Evolutionary conservation across 2,329 filamentous ascomycete species (phyloP).

Genomic region (Pyrenochaeta sp.): DNA sequence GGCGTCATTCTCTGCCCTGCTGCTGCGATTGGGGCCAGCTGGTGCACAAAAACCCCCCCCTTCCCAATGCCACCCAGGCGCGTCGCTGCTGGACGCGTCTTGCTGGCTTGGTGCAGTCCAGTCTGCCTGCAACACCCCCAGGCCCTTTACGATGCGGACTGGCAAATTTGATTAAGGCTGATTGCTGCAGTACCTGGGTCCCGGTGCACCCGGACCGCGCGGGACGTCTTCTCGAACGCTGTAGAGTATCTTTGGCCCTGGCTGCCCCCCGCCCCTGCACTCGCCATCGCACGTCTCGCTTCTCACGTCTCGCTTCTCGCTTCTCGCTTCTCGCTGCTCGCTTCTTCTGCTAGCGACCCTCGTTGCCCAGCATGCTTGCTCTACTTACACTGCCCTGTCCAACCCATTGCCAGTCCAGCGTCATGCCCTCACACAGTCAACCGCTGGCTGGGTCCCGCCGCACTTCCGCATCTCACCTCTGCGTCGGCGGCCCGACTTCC

Average conservation of each 20-base stretch:
- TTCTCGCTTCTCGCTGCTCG: no score
- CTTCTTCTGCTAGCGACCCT: neutral
- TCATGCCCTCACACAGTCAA: conserved; percentile 6
- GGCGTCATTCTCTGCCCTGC: conserved; percentile 7
- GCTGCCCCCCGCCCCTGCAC: conserved; percentile 8
- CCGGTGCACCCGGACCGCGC: conserved; percentile 16
- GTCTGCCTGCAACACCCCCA: conserved; percentile 17
- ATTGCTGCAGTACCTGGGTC: conserved; percentile 24
- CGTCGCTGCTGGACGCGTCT: conserved; percentile 20
- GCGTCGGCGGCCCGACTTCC: conserved; percentile 18
- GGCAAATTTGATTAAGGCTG: conserved; percentile 25
- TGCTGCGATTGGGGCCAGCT: conserved; percentile 6
- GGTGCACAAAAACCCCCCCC: conserved; percentile 2
- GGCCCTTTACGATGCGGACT: conserved; percentile 14
- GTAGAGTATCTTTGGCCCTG: conserved; percentile 11
- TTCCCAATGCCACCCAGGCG: no score
- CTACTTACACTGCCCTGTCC: neutral
- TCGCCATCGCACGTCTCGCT: conserved; percentile 9
- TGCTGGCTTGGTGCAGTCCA: conserved; percentile 6
- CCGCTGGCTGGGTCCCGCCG: conserved; percentile 15
- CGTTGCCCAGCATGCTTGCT: neutral
- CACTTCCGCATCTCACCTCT: conserved; percentile 15
- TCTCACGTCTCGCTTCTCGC: conserved; percentile 10
- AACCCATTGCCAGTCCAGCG: conserved; percentile 2
- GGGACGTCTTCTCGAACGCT: conserved; percentile 15